Base-by-base conservation (phyloP, 1,139 yeast genomes). In the Wickerhamomyces sp. region DNA sequence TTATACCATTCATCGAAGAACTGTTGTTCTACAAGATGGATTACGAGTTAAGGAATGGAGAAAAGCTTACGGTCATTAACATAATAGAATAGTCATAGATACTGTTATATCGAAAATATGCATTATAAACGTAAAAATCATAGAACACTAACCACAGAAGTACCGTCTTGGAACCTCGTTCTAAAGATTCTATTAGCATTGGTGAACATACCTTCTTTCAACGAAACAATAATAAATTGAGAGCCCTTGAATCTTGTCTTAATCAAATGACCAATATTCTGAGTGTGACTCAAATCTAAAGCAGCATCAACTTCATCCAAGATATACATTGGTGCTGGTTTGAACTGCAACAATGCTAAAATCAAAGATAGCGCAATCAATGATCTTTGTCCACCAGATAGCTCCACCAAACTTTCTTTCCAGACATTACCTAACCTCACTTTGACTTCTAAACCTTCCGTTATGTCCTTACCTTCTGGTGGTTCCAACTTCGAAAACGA, bases 231-330 rank as follows among this genome's bases (percentile, higher is more conserved):
- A 49, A 94, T 90, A 57, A 94, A 94, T 59, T 94, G 99, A 3
- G 97, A 84, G 0, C 96, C 97, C 59, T 86, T 84, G 64, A 94
- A 94, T 52, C 96, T 70, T 0, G 97, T 90, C 64, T 90, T 92
- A 61, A 94, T 92, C 58, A 94, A 70, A 58, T 89, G 96, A 5
- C 99, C 99, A 55, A 94, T 92, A 56, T 92, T 92, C 61, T 94
- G 97, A 1, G 99, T 94, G 60, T 94, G 99, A 40, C 95, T 87
- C 48, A 90, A 74, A 68, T 94, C 99, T 48, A 94, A 73, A 1
- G 99, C 99, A 2, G 99, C 98, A 64, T 92, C 98, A 28, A 92
- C 97, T 64, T 92, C 98, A 64, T 92, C 98, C 43, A 92, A 69
- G 53, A 92, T 90, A 59, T 92, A 92, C 96, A 92, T 87, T 10